Percentiles rank a stretch among this genome's conserved stretches.
Conservation (phyloP, 2,329 filamentous ascomycete species). For the Westerdykella ornata region DNA sequence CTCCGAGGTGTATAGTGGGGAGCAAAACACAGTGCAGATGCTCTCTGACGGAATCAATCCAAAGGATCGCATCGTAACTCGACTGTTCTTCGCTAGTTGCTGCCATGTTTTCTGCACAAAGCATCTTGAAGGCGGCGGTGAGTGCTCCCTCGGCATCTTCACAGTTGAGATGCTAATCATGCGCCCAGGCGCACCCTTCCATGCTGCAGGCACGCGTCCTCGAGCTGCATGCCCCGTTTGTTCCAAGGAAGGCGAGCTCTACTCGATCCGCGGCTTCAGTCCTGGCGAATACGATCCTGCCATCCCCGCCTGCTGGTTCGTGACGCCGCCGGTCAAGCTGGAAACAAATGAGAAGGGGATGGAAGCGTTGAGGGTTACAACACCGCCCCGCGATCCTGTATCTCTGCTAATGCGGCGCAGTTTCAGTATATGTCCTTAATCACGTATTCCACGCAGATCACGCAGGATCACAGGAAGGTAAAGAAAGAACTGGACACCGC, state of each 20-base stretch:
- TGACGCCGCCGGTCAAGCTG: constrained; percentile 41
- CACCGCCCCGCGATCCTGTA: neutral
- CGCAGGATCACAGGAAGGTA: constrained; percentile 16
- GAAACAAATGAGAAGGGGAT: constrained; percentile 31
- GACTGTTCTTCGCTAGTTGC: constrained; percentile 45
- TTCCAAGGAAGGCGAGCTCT: constrained; percentile 37
- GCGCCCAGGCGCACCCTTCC: constrained; percentile 42
- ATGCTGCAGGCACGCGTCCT: constrained; percentile 37
- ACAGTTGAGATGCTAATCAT: neutral
- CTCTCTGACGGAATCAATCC: constrained; percentile 34
- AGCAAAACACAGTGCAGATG: constrained; percentile 32
- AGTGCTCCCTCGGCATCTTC: constrained; percentile 9
- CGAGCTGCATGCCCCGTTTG: constrained; percentile 44
- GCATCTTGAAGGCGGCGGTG: constrained; percentile 46
- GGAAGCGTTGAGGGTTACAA: constrained; percentile 40
- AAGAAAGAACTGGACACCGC: constrained; percentile 15
- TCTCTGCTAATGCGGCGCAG: constrained; percentile 25
- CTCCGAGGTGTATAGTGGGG: constrained; percentile 41
- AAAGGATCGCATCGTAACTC: constrained; percentile 38
- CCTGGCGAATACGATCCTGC: constrained; percentile 39
- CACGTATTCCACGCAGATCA: constrained; percentile 21
- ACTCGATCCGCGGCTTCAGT: constrained; percentile 41
- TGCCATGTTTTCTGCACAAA: constrained; percentile 45
- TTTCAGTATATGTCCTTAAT: constrained; percentile 42
- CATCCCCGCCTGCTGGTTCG: constrained; percentile 42